Evolutionary conservation across 106 monocot genomes (phyloP).

Genomic region (Acorus gramineus): DNA sequence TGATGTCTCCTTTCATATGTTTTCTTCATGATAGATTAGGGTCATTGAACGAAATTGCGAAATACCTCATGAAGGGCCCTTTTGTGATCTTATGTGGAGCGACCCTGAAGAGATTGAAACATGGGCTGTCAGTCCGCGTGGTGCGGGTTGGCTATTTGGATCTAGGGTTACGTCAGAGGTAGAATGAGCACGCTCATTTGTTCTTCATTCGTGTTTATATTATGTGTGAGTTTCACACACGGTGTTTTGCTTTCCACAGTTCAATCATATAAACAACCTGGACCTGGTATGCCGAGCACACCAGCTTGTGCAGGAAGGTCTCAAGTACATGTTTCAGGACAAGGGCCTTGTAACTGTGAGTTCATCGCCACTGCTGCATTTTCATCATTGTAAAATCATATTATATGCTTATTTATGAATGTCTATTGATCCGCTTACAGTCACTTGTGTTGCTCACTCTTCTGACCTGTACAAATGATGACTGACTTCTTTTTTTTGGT

Average conservation of each 20-base stretch:
- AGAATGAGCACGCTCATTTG: neutral
- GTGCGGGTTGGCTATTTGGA: constrained; percentile 99
- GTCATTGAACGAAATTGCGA: constrained; percentile 92
- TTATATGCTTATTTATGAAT: too few relatives aligned
- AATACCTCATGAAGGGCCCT: constrained; percentile 97
- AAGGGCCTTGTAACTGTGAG: constrained; percentile 96
- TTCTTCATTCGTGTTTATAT: neutral
- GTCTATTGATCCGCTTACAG: too few relatives aligned
- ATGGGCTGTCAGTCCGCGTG: constrained; percentile 95
- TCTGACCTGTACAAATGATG: neutral
- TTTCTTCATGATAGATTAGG: constrained; percentile 47
- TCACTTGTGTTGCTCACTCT: neutral
- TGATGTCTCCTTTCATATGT: neutral
- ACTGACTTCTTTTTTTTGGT: neutral
- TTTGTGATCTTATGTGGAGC: constrained; percentile 99
- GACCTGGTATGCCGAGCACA: constrained; percentile 96
- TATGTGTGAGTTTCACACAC: neutral
- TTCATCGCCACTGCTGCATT: constrained; percentile 1
- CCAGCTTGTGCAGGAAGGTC: constrained; percentile 95
- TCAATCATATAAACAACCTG: constrained; percentile 91
- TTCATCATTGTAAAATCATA: too few relatives aligned
- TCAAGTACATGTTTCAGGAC: constrained; percentile 99
- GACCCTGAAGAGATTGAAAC: constrained; percentile 98
- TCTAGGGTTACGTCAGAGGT: constrained; percentile 95
- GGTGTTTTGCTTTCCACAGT: constrained; percentile 25